Percentiles rank a stretch among this genome's conserved stretches.
Conservation (phyloP, 169 alveolate genomes). For the Eimeria tenella region DNA sequence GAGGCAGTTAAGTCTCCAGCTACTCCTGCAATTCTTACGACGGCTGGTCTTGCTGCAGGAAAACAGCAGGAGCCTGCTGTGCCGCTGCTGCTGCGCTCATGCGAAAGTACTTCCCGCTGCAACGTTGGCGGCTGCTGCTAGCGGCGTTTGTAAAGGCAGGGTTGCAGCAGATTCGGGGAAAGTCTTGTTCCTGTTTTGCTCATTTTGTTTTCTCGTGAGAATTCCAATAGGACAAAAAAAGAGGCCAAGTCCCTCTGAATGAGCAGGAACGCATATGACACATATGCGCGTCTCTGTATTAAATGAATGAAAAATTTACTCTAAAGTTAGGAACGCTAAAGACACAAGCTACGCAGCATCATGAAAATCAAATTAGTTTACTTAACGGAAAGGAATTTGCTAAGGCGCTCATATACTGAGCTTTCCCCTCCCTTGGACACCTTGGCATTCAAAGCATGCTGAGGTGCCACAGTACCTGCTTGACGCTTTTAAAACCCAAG, state of each 20-base stretch:
- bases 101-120: neutral
- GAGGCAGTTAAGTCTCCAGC: too few species aligned
- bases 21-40: too few species aligned
- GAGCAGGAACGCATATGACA: neutral
- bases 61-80: neutral
- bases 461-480: neutral
- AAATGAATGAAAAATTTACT: neutral
- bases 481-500: slow-evolving; percentile 45
- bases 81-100: slow-evolving; percentile 34
- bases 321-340: neutral
- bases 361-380: neutral
- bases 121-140: neutral
- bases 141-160: slow-evolving; percentile 73
- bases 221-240: slow-evolving; percentile 58
- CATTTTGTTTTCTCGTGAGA: neutral
- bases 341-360: neutral
- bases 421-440: neutral
- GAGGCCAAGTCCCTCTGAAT: slow-evolving; percentile 53
- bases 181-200: neutral
- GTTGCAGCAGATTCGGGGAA: slow-evolving; percentile 50
- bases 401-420: neutral
- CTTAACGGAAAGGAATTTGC: neutral
- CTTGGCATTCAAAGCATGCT: too few species aligned
- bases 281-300: neutral
- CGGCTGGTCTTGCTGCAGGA: too few species aligned